A percentile compares a stretch with the other conserved stretches of the same genome.
Conservation (phyloP, 2,329 filamentous ascomycete species). For the Ceratocystis alfenasii region DNA sequence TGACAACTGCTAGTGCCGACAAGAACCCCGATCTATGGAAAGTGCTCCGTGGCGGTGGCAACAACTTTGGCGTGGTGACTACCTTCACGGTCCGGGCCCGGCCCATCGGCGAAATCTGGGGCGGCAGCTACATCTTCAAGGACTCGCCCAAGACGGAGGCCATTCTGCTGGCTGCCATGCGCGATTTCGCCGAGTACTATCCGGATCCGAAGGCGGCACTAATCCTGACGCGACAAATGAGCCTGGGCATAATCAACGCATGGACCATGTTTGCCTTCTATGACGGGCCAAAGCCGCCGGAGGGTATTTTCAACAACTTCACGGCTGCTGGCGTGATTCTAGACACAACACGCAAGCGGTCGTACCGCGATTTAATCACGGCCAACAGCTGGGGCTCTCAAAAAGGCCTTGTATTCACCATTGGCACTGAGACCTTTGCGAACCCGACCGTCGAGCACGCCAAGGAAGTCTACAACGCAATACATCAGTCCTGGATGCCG, state of each 20-base stretch:
- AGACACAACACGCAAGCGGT: constrained; percentile 26
- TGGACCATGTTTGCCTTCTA: constrained; percentile 54
- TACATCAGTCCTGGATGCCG: constrained; percentile 29
- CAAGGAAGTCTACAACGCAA: constrained; percentile 27
- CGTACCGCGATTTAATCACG: constrained; percentile 22
- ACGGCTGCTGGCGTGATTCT: constrained; percentile 27
- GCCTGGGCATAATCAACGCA: constrained; percentile 29
- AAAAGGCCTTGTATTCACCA: constrained; percentile 31
- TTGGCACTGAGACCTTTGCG: constrained; percentile 31
- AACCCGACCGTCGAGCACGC: constrained; percentile 27
- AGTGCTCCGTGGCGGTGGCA: constrained; percentile 44
- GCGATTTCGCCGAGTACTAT: constrained; percentile 29
- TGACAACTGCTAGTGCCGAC: constrained; percentile 33
- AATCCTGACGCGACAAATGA: constrained; percentile 20
- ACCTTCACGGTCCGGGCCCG: constrained; percentile 36
- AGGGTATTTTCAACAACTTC: constrained; percentile 32
- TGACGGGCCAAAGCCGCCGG: constrained; percentile 43
- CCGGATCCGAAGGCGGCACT: constrained; percentile 28
- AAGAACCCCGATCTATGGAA: constrained; percentile 44
- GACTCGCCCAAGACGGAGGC: constrained; percentile 23
- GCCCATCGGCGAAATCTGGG: constrained; percentile 31
- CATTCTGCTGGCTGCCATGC: constrained; percentile 20
- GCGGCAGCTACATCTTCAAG: constrained; percentile 24
- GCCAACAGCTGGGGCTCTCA: constrained; percentile 27
- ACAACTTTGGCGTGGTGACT: constrained; percentile 45